A percentile compares a stretch with the other conserved stretches of the same genome.
phyloP scores from a whole-genome alignment of 495 filamentous ascomycete genomes.

The Podospora pseudocomata region DNA sequence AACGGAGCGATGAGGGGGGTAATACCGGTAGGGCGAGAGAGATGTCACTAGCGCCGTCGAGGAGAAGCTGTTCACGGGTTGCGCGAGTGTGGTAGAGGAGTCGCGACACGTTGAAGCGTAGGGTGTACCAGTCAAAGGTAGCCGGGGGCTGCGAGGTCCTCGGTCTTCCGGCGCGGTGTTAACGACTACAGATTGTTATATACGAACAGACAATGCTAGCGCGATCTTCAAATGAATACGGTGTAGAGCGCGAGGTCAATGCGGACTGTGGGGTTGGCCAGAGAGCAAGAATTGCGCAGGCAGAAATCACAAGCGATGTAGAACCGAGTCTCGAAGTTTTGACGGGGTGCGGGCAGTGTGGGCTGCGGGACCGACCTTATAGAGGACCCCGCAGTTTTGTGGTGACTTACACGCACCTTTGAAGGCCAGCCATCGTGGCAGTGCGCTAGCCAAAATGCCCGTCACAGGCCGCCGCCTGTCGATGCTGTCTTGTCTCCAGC shows the following conservation, averaged over 20 bases:
- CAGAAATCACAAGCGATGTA: background rate
- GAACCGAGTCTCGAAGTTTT: background rate
- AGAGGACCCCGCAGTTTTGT: slow-evolving; percentile 6
- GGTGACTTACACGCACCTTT: background rate
- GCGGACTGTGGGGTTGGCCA: background rate
- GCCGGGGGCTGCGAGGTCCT: background rate
- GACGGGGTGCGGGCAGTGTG: background rate
- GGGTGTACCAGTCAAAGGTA: background rate
- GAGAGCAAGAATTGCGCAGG: background rate
- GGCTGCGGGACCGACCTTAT: background rate
- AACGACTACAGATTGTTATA: background rate
- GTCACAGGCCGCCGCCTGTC: background rate
- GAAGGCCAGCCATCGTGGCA: slow-evolving; percentile 1
- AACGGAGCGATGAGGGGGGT: background rate
- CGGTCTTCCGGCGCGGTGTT: background rate
- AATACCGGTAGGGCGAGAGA: background rate
- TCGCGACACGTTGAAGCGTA: background rate
- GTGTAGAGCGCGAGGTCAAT: background rate
- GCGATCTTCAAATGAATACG: too few species aligned
- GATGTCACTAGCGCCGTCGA: background rate
- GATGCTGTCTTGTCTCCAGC: background rate
- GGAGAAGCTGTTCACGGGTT: background rate
- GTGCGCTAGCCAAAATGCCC: slow-evolving; percentile 7
- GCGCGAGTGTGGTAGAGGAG: background rate
- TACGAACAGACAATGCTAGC: background rate